Evolutionary conservation across 805 yeast genomes (phyloP).

Genomic region (Priceomyces castillae): DNA sequence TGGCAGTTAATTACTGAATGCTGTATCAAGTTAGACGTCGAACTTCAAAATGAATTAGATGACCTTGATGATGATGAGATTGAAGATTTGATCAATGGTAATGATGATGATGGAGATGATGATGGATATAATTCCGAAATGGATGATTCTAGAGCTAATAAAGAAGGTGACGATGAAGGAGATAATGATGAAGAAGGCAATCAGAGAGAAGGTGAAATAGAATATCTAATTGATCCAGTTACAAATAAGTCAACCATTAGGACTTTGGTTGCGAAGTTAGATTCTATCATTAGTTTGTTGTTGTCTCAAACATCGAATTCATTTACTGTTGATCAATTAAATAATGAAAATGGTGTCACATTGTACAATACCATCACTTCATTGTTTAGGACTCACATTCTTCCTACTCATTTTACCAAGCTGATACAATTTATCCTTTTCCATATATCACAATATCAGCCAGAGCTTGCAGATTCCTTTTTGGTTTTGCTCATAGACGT

Average conservation of each 20-base stretch:
- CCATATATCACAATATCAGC: slow-evolving; percentile 74
- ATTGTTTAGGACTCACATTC: slow-evolving; percentile 73
- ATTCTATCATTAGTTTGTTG: slow-evolving; percentile 59
- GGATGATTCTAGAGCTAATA: slow-evolving; percentile 29
- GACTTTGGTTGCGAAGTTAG: slow-evolving; percentile 66
- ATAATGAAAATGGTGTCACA: slow-evolving; percentile 61
- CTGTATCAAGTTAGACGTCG: slow-evolving; percentile 85
- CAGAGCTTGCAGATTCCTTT: slow-evolving; percentile 81
- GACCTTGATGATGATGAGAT: slow-evolving; percentile 71
- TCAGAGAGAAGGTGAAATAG: slow-evolving; percentile 39
- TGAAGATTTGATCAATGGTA: slow-evolving; percentile 47
- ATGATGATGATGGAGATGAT: slow-evolving; percentile 23
- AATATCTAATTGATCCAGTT: slow-evolving; percentile 42
- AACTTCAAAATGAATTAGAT: slow-evolving; percentile 82
- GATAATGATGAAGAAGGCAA: slow-evolving; percentile 20
- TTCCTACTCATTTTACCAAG: slow-evolving; percentile 90
- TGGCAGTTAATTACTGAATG: slow-evolving; percentile 83
- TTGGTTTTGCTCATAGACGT: slow-evolving; percentile 78
- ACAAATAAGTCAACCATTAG: slow-evolving; percentile 45
- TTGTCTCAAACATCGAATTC: slow-evolving; percentile 48
- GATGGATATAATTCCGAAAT: slow-evolving; percentile 21
- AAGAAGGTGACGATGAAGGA: slow-evolving; percentile 19
- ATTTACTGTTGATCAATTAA: slow-evolving; percentile 50
- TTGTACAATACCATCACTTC: slow-evolving; percentile 73
- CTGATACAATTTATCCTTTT: slow-evolving; percentile 84